Evolutionary conservation across 2,329 filamentous ascomycete species (phyloP), one percentile per base, ranked within the genome.

Genomic region (Cordyceps cicadae): DNA sequence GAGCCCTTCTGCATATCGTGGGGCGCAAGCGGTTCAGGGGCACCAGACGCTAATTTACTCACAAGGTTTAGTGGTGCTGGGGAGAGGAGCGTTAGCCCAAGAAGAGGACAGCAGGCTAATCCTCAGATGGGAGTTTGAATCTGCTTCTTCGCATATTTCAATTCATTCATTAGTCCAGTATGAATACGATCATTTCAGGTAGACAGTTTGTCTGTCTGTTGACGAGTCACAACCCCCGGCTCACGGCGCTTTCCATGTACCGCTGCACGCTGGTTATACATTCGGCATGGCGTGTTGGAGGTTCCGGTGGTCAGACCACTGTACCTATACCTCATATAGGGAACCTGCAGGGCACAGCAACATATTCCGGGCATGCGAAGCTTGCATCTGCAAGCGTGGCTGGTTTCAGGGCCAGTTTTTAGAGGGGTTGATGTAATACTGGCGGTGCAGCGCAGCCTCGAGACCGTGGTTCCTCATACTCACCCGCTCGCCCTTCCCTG

Each of bases 351-450:
- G 8, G 41, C 45, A 37, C 54, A 51, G 14, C 49, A 3, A 17
- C 29, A 51, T 51, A 19, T 51, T 34, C 17, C 17, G 11, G 9
- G 49, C 12, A 29, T 52, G 49, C 49, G 15, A 37, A 29, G 11
- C 15, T 51, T 9, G 37, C 49, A 32, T 32, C 29, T 46, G 29
- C n/a, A n/a, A 50, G 45, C 17, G 51, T 60, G 58, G 58, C 58
- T 54, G 58, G 58, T 60, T 60, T 60, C 58, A 60, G 58, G 58
- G 58, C 58, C 19, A 29, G 15, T 54, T 43, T 46, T 39, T 8
- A 24, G 37, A 34, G 54, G 54, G 45, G 54, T 52, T 29, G 21
- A 52, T 50, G 54, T 37, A 48, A 34, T 39, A 49, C 32, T 57
- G 32, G 54, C n/a, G 54, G 54, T 50, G 17, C 32, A n/a, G 7